Base-by-base conservation (phyloP, 345 rosid species). In the Cardamine occulta region DNA sequence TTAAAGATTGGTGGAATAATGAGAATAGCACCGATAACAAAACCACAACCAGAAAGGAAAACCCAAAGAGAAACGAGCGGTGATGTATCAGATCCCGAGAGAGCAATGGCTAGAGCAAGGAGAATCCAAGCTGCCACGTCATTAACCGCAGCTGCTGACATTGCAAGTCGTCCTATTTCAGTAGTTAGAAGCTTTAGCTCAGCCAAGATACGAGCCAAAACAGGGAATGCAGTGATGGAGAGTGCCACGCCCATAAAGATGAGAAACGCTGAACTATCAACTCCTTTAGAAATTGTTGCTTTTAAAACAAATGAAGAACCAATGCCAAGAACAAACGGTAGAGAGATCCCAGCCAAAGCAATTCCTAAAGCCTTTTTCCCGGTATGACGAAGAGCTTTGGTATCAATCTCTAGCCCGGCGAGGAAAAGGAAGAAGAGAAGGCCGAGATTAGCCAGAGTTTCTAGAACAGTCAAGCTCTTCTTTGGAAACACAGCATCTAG, bases 241-340 rank as follows among this genome's bases (percentile, higher is more conserved):
- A 91, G 89, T 15, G 94, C 89, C 44, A 91, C 94, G 8, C 97
- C 97, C 95, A 91, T 89, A 87, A 88, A 91, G 24, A 91, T 84
- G 26, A 89, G 89, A 58, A 89, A 86, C 1, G 95, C 72, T 0
- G 84, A 57, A 15, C 57, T 53, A 40, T 82, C 49, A 5, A 81
- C 92, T 45, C 88, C 89, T 68, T 85, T 70, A n/a, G 85, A 70
- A 28, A 91, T 83, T 1, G 86, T 87, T 28, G 74, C 84, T 9
- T 71, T 74, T 11, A 87, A 86, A 40, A 80, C 54, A 13, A 81
- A 79, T 0, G 97, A 91, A 48, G 87, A 58, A 8, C 95, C 97
- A 45, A 89, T 82, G 37, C 97, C 95, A 52, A 91, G 58, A 15
- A 81, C 65, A 75, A 91, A 91, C 2, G 95, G 97, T 13, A 91